Conservation (phyloP, 2,329 filamentous ascomycete species). For the Verticillium dahliae region DNA sequence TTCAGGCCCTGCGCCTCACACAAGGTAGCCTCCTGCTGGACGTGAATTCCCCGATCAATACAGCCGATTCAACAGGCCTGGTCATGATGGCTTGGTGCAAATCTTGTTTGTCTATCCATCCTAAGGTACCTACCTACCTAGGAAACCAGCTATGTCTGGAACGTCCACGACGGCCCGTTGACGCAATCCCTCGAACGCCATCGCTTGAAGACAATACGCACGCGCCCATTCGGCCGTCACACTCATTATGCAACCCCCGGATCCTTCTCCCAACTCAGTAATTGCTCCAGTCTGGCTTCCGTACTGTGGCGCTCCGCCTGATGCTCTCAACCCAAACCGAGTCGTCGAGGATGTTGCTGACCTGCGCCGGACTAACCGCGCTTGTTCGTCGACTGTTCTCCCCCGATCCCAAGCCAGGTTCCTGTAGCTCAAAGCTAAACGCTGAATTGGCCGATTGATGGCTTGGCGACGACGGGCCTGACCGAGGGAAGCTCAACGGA, state of each 20-base stretch:
- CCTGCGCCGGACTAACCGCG: constrained; percentile 66
- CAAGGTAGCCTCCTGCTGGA: too few relatives aligned
- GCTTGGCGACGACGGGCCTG: constrained; percentile 29
- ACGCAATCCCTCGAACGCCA: neutral
- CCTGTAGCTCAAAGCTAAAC: constrained; percentile 54
- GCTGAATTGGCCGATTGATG: constrained; percentile 41
- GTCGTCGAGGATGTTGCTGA: constrained; percentile 79
- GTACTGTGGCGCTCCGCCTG: constrained; percentile 72
- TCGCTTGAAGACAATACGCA: neutral
- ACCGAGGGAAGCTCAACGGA: constrained; percentile 48
- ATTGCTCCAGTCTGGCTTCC: constrained; percentile 26
- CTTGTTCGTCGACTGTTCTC: constrained; percentile 57
- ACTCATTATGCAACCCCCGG: neutral
- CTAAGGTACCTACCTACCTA: too few relatives aligned
- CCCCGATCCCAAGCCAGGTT: constrained; percentile 25
- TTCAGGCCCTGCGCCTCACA: too few relatives aligned
- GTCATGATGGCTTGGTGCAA: neutral
- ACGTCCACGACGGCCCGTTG: neutral
- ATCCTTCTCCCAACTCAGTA: neutral
- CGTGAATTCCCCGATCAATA: too few relatives aligned
- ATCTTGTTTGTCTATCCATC: neutral
- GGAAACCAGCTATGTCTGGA: neutral
- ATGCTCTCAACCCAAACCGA: constrained; percentile 94
- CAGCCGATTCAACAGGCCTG: neutral
- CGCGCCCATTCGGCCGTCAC: neutral